Evolutionary conservation across 2,329 filamentous ascomycete species (phyloP).

Genomic region (Bipolaris victoriae): DNA sequence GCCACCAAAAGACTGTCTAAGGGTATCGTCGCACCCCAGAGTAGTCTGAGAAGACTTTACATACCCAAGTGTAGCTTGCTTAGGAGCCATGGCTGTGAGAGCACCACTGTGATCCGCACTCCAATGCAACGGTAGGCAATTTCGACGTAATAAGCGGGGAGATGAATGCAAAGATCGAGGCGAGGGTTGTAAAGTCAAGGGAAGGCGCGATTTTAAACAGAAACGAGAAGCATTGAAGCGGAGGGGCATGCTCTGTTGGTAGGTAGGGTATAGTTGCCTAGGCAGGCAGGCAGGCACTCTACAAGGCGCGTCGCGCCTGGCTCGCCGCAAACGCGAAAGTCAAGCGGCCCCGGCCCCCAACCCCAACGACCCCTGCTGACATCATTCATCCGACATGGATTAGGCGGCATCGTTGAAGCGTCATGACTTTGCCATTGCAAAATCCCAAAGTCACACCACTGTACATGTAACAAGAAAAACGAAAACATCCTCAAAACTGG

Average conservation of each 20-base stretch:
- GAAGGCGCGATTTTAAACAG: conserved; percentile 6
- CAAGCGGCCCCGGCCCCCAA: conserved; percentile 6
- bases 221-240: conserved; percentile 37
- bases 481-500: conserved; percentile 27
- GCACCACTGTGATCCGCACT: conserved; percentile 13
- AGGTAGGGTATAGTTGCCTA: conserved; percentile 20
- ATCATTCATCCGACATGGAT: conserved; percentile 36
- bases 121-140: conserved; percentile 11
- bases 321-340: conserved; percentile 31
- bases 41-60: conserved; percentile 76
- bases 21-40: conserved; percentile 65
- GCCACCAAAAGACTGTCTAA: neutral
- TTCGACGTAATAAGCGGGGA: conserved; percentile 7
- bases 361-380: conserved; percentile 35
- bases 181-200: conserved; percentile 12
- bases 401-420: conserved; percentile 15
- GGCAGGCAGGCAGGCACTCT: conserved; percentile 21
- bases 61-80: conserved; percentile 89
- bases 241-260: conserved; percentile 40
- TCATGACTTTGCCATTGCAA: conserved; percentile 17
- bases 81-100: conserved; percentile 55
- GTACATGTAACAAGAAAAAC: too few relatives aligned
- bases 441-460: neutral
- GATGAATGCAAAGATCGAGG: conserved; percentile 15
- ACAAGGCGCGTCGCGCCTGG: conserved; percentile 37